Base-by-base conservation (phyloP, 1,284 basidiomycete genomes). In the Cystobasidium slooffiae region DNA sequence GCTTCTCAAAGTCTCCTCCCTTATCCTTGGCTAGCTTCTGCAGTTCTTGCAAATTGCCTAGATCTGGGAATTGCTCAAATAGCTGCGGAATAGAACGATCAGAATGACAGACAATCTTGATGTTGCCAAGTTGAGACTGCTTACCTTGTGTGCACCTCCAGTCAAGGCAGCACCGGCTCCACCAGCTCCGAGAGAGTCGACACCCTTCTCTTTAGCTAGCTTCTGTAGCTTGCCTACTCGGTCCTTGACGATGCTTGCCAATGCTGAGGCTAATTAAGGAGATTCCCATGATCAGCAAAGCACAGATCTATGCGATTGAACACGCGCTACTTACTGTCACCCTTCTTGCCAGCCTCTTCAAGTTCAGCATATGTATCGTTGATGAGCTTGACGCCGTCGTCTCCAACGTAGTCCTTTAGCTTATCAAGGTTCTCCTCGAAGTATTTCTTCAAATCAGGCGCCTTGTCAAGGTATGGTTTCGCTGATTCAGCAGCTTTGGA, bases 1-100 rank as follows among this genome's bases (percentile, higher is more conserved):
- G 83, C 67, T 81, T 80, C 78, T 85, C 80, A 61, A 84, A 83
- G 73, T 86, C 85, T 18, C 84, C 83, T 16, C 83, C 82, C 72
- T 86, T 85, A 67, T 82, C 82, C 39, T 83, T 79, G 24, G 82
- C 83, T 20, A 86, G 77, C 66, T 84, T 78, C 18, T 63, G 62
- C 12, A 73, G 52, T 14, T 73, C 41, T 69, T 85, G 84, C 62
- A 86, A 79, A 24, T 82, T 79, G 77, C 85, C 83, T 77, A 86
- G 52, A 55, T 78, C 76, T 18, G 75, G 75, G 3, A 75, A 22
- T 10, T 75, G 74, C n/a, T 76, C 75, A 52, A 78, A 75, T 31
- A 77, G 46, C 78, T 80, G 72, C 0, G 37, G 44, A 22, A 2
- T 24, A 16, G n/a, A 20, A 47, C 18, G 52, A 53, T 14, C 55